Base-by-base conservation (phyloP, 2,329 filamentous ascomycete species). In the Apiospora arundinis region DNA sequence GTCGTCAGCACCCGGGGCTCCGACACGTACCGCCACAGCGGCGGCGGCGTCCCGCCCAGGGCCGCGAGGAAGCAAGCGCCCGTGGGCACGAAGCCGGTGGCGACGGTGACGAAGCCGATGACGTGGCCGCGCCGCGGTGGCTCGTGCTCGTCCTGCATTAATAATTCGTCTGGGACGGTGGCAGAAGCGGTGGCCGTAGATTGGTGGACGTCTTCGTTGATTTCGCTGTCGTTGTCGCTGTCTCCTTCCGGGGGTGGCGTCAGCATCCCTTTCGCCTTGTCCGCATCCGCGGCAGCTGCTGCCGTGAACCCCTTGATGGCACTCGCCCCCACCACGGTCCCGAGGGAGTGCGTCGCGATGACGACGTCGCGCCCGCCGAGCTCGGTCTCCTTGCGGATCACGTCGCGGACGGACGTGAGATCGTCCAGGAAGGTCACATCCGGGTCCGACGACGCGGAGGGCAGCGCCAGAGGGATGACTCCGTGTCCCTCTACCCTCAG, bases 341-440 rank as follows among this genome's bases (percentile, higher is more conserved):
- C 67, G 7, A 56, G 25, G 21, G 67, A 69, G 14, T 69, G 67
- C 21, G 45, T 46, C 9, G 28, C 67, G 9, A 69, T 46, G 28
- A 69, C 67, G 2, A 69, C 67, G 32, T 69, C 32, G 21, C 67
- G 21, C 18, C 48, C 21, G 21, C 14, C 32, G 7, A 45, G 2
- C 2, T 0, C 8, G 0, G 78, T 83, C 67, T 86, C 82, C 4
- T 67, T 69, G 1, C 72, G 52, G 16, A 86, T 83, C 0, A 78
- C 78, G 1, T 78, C 75, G 11, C 80, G 81, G 7, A 81, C 81
- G 4, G 77, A 82, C 4, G 83, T 77, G 46, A 87, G 73, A 69
- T 87, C 84, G 69, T 83, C 80, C 37, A 80, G 78, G 76, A 85
- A 84, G 16, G 81, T 83, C 1, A 81, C 79, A 1, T 74, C 68